Conservation (phyloP, 2,329 filamentous ascomycete genomes). For the Tolypocladium inflatum region DNA sequence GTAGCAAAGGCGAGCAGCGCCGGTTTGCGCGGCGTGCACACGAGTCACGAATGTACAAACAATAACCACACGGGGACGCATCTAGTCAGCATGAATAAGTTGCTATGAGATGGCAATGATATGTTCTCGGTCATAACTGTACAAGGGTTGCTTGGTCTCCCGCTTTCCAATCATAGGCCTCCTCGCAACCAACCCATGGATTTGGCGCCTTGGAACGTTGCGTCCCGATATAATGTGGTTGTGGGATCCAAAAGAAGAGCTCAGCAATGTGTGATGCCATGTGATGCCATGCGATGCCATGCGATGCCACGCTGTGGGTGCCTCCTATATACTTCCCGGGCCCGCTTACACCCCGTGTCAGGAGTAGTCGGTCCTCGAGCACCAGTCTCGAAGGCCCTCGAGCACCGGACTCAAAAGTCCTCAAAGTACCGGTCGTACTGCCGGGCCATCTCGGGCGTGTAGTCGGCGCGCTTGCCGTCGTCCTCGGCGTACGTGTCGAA, state of each 20-base stretch:
- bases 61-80: not conserved
- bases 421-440: constrained; percentile 64
- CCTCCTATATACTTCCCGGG: not conserved
- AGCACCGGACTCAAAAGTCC: constrained; percentile 46
- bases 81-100: too few relatives aligned
- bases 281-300: not conserved
- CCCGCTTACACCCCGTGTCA: not conserved
- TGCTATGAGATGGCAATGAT: not conserved
- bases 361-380: not conserved
- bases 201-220: not conserved
- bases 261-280: not conserved
- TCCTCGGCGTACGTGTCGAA: constrained; percentile 80
- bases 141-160: not conserved
- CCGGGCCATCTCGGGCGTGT: constrained; percentile 57
- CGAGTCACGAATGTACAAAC: not conserved
- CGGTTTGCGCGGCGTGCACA: not conserved
- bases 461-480: constrained; percentile 52
- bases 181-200: not conserved
- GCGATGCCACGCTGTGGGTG: not conserved
- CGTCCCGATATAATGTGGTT: not conserved
- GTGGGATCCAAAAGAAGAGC: not conserved
- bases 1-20: not conserved
- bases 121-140: not conserved
- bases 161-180: not conserved
- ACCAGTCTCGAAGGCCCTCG: too few relatives aligned